A percentile compares a stretch with the other conserved stretches of the same genome.
Evolutionary conservation across 805 yeast species (phyloP).

Genomic region (Saturnispora dispora): DNA sequence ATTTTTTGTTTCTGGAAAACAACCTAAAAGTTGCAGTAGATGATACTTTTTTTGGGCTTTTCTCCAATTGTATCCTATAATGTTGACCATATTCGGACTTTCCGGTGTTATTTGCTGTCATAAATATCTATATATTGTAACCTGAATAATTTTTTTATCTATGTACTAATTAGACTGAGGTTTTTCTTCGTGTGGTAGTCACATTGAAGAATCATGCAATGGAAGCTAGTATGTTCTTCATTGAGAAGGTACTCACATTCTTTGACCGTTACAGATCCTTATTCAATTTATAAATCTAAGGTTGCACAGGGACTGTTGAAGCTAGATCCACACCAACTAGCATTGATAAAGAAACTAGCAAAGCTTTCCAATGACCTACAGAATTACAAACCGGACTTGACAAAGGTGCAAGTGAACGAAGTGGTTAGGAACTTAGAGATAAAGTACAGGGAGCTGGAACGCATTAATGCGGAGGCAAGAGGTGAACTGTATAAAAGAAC

Average conservation of each 20-base stretch:
- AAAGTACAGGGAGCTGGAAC: slow-evolving; percentile 12
- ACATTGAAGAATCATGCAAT: not conserved
- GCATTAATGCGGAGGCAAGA: slow-evolving; percentile 8
- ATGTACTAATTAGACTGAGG: not conserved
- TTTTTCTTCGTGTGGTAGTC: not conserved
- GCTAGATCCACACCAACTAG: slow-evolving; percentile 50
- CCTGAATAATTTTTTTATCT: not conserved
- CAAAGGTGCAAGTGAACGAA: slow-evolving; percentile 34
- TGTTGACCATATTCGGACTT: not conserved
- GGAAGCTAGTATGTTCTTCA: not conserved
- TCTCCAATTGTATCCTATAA: not conserved
- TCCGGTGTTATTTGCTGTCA: not conserved
- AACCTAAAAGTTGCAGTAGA: not conserved
- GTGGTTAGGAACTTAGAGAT: slow-evolving; percentile 29
- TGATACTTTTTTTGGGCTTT: not conserved
- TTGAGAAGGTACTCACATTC: not conserved
- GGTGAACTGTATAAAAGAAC: slow-evolving; percentile 21
- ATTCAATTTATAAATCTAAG: slow-evolving; percentile 43
- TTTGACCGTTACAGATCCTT: slow-evolving; percentile 48
- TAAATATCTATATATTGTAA: not conserved
- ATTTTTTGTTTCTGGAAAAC: not conserved
- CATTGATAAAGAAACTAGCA: slow-evolving; percentile 52
- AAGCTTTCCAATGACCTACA: slow-evolving; percentile 54
- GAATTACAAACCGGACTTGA: slow-evolving; percentile 51
- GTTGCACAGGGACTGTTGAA: slow-evolving; percentile 42